These are phyloP conservation scores for Populus simonii DNA, from an alignment of 345 rosid genomes.

Conservation along the genomic window DNA sequence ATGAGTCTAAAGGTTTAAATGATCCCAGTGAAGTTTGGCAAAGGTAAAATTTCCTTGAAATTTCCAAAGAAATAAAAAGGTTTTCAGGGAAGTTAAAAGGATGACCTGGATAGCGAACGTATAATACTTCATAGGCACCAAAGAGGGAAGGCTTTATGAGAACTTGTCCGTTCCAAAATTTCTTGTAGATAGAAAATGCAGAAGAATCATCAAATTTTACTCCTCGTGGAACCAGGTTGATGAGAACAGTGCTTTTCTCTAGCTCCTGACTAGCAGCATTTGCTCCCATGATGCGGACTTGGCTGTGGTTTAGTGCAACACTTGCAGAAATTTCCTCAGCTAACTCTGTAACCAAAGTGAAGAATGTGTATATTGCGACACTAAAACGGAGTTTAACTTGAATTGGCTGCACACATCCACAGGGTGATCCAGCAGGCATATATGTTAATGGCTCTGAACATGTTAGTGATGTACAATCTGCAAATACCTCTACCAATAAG, in stretches of 20 bases:
- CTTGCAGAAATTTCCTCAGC: slow-evolving; percentile 52
- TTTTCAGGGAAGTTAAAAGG: slow-evolving; percentile 3
- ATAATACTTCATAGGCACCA: slow-evolving; percentile 56
- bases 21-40: no score
- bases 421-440: slow-evolving; percentile 53
- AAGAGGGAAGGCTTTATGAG: slow-evolving; percentile 43
- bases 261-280: slow-evolving; percentile 56
- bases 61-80: neutral
- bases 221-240: slow-evolving; percentile 56
- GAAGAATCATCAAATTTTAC: slow-evolving; percentile 35
- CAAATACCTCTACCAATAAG: slow-evolving; percentile 3
- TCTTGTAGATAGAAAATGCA: slow-evolving; percentile 45
- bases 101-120: slow-evolving; percentile 62
- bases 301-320: slow-evolving; percentile 45
- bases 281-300: slow-evolving; percentile 70
- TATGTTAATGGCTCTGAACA: slow-evolving; percentile 64
- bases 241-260: slow-evolving; percentile 56
- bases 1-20: no score
- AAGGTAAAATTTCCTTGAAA: neutral
- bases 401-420: slow-evolving; percentile 65
- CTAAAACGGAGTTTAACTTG: slow-evolving; percentile 60
- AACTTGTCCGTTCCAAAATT: slow-evolving; percentile 51
- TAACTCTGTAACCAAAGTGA: slow-evolving; percentile 59
- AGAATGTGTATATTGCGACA: slow-evolving; percentile 52
- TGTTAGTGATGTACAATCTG: slow-evolving; percentile 51